Base-by-base conservation (phyloP, 495 filamentous ascomycete species). In the Podospora pseudopauciseta region DNA sequence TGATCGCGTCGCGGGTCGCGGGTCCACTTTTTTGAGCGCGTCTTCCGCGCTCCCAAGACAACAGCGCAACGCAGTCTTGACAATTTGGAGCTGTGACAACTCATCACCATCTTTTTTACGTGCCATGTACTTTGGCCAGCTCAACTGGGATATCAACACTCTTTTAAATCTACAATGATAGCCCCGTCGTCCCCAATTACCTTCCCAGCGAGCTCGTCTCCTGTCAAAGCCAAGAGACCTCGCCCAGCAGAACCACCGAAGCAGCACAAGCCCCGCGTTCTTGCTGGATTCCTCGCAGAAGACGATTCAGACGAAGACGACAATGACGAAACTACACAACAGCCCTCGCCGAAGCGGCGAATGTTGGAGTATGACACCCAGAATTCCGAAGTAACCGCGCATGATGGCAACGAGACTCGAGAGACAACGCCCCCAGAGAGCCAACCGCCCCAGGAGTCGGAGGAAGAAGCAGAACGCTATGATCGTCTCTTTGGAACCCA, bases 181-280 rank as follows among this genome's bases (percentile, higher is more conserved):
- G 62, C 87, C 20, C 84, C 88, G 7, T 91, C 89, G 4, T 90
- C 90, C 0, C 88, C 89, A 4, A 77, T 86, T 26, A 74, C 76
- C 26, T 86, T 85, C 68, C 87, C 88, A 0, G 75, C 79, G n/a
- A 86, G 81, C 69, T 86, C 86, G 0, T 82, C 84, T 6, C 83
- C 86, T 7, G 75, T 77, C 27, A 62, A 63, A 32, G 75, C 79
- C 64, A 89, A 87, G 73, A 70, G 72, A 60, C 57, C 59, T 65
- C 67, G 71, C 67, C 58, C 74, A 32, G 15, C 75, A 55, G 54
- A 74, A 59, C 59, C 39, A 19, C 68, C 66, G 18, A 70, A 70
- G 28, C 44, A 64, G 4, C 39, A 66, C 1, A 77, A 71, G 61
- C 77, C 75, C 18, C 79, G 80, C 65, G 70, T 70, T 27, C 68